Evolutionary conservation across 768 basidiomycete species (phyloP).

Genomic region (Tricholoma bakamatsutake): DNA sequence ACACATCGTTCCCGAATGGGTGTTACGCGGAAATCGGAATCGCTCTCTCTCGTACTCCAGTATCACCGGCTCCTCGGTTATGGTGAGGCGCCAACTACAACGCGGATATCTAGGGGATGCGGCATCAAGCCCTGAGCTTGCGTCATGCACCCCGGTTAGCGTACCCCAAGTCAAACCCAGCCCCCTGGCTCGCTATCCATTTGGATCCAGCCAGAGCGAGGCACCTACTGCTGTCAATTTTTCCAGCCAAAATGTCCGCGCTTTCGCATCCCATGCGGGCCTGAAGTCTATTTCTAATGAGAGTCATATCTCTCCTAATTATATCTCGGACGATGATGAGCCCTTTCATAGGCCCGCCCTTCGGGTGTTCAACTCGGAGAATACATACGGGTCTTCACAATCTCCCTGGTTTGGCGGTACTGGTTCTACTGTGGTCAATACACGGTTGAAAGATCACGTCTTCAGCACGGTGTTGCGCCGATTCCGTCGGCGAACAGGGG

Average conservation of each 20-base stretch:
- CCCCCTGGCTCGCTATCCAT: conserved; percentile 36
- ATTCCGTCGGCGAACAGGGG: conserved; percentile 50
- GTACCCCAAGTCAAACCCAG: conserved; percentile 26
- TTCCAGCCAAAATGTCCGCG: conserved; percentile 27
- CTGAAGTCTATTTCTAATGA: conserved; percentile 13
- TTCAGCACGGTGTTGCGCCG: conserved; percentile 83
- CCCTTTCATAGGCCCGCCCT: conserved; percentile 28
- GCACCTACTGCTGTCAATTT: conserved; percentile 48
- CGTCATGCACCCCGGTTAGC: conserved; percentile 22
- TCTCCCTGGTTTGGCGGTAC: conserved; percentile 77
- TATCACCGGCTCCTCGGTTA: conserved; percentile 26
- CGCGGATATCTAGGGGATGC: conserved; percentile 43
- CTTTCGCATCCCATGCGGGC: conserved; percentile 25
- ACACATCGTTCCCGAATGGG: conserved; percentile 96
- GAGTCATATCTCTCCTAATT: conserved; percentile 6
- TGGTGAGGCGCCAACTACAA: conserved; percentile 32
- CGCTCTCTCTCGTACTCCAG: conserved; percentile 48
- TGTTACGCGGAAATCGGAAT: conserved; percentile 53
- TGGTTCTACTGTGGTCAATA: conserved; percentile 92
- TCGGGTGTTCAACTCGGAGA: conserved; percentile 37
- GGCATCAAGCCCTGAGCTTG: conserved; percentile 70
- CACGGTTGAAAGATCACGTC: conserved; percentile 90
- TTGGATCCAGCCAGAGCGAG: conserved; percentile 32
- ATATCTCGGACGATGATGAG: conserved; percentile 27
- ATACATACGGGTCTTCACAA: conserved; percentile 26